A percentile compares a stretch with the other conserved stretches of the same genome.
Evolutionary conservation across 108 stramenopile genomes (phyloP).

Genomic region (Schizochytrium sp.): DNA sequence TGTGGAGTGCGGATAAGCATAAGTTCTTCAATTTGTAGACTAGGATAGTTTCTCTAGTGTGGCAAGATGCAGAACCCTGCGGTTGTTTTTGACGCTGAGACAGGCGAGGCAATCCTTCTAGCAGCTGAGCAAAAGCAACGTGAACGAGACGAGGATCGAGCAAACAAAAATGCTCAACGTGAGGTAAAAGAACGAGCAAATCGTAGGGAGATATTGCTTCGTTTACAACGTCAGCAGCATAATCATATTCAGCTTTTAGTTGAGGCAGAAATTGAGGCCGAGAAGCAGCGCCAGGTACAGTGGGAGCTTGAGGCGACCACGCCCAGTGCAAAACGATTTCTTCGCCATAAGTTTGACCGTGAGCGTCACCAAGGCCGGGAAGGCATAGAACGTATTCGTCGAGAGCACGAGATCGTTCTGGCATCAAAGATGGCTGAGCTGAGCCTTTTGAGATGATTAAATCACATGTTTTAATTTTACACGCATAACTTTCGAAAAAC

Average conservation of each 20-base stretch:
- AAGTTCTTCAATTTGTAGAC: too few relatives aligned
- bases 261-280: slow-evolving; percentile 3
- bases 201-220: neutral
- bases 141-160: slow-evolving; percentile 19
- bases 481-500: too few relatives aligned
- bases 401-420: slow-evolving; percentile 12
- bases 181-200: neutral
- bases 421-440: slow-evolving; percentile 7
- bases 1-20: too few relatives aligned
- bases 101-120: slow-evolving; percentile 13
- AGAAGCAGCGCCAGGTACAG: slow-evolving; percentile 44
- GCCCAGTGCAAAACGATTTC: neutral
- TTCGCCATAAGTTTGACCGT: slow-evolving; percentile 21
- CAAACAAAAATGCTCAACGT: neutral
- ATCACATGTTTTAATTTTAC: too few relatives aligned
- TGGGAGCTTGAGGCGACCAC: slow-evolving; percentile 29
- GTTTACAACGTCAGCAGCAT: slow-evolving; percentile 11
- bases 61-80: slow-evolving; percentile 26
- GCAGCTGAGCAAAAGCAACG: neutral
- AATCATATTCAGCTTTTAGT: neutral
- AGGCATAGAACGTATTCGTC: neutral
- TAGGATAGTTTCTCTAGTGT: too few relatives aligned
- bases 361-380: neutral
- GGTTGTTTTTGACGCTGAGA: slow-evolving; percentile 35
- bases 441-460: neutral